Evolutionary conservation across 2,329 filamentous ascomycete genomes (phyloP), one percentile per base, ranked within the genome.

Genomic region (Alternaria consortialis): DNA sequence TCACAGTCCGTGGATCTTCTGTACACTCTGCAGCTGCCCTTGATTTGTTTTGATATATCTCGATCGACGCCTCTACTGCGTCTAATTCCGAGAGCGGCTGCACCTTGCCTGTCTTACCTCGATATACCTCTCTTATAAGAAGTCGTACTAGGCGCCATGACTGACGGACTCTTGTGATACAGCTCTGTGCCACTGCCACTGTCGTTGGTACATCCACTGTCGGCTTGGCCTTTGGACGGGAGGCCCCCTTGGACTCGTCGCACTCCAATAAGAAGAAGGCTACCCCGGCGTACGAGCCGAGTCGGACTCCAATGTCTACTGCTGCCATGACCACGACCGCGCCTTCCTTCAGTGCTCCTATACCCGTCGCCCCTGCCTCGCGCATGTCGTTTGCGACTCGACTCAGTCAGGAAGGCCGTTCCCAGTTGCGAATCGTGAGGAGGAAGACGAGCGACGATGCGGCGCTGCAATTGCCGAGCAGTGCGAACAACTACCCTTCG

Each of bases 111-210:
- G 64, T 70, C 69, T 68, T 62, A 64, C 68, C 59, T 64, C 59
- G 61, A 63, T 56, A 66, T 67, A 60, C 62, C 64, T 67, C 67
- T 43, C 54, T 52, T 60, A 44, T 48, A 55, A 34, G 32, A 50
- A 59, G 72, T 74, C 60, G 63, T 64, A 74, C 70, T 63, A 64
- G 60, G 58, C 63, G 67, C 69, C 64, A 71, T 76, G 67, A 76
- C 77, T 79, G 75, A 79, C 76, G 68, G 70, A 72, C 67, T 67
- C 47, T 69, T 65, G 71, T 75, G 65, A 72, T 68, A 76, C 75
- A 88, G 86, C 83, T 89, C 71, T 88, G 85, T 85, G 87, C 87
- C 72, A 80, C 87, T 76, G 86, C 86, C 81, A 87, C 86, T 71
- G 75, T 78, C 73, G 81, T 88, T 79, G 86, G 85, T 75, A 83